Evolutionary conservation across 495 filamentous ascomycete genomes (phyloP).

Genomic region (Aspergillus coremiiformis): DNA sequence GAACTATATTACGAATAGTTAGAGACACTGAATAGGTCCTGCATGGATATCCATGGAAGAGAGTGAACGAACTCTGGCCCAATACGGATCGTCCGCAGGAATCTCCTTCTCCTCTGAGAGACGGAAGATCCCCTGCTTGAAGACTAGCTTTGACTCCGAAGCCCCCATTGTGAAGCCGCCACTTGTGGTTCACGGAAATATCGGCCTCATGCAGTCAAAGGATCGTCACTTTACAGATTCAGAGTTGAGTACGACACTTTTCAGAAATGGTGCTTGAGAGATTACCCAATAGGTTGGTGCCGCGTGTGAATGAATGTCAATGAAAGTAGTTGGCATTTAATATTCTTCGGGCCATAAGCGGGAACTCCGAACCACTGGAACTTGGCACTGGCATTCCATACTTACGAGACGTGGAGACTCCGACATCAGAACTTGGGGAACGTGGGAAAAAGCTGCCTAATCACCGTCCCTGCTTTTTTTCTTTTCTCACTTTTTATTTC

Average conservation of each 20-base stretch:
- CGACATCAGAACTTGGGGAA: constrained; percentile 4
- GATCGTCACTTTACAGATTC: neutral
- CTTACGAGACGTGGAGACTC: constrained; percentile 12
- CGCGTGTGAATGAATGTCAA: neutral
- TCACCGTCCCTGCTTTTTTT: neutral
- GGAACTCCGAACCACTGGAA: constrained; percentile 5
- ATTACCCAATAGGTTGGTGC: constrained; percentile 3
- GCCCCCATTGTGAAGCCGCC: constrained; percentile 67
- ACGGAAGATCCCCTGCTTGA: constrained; percentile 98
- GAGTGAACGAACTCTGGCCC: constrained; percentile 70
- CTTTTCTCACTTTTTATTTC: neutral
- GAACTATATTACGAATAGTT: constrained; percentile 53
- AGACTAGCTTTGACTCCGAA: constrained; percentile 97
- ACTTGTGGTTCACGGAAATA: constrained; percentile 14
- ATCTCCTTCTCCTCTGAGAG: constrained; percentile 88
- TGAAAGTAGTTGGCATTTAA: constrained; percentile 16
- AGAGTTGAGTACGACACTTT: neutral
- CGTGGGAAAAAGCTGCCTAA: constrained; percentile 1
- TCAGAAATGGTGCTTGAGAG: neutral
- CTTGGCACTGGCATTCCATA: too few species aligned
- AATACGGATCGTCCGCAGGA: constrained; percentile 82
- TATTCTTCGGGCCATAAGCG: constrained; percentile 11
- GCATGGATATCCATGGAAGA: neutral
- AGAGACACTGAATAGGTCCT: constrained; percentile 8
- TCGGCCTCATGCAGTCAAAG: constrained; percentile 24